phyloP scores from a whole-genome alignment of 2,329 filamentous ascomycete species.

The Talaromyces funiculosus region DNA sequence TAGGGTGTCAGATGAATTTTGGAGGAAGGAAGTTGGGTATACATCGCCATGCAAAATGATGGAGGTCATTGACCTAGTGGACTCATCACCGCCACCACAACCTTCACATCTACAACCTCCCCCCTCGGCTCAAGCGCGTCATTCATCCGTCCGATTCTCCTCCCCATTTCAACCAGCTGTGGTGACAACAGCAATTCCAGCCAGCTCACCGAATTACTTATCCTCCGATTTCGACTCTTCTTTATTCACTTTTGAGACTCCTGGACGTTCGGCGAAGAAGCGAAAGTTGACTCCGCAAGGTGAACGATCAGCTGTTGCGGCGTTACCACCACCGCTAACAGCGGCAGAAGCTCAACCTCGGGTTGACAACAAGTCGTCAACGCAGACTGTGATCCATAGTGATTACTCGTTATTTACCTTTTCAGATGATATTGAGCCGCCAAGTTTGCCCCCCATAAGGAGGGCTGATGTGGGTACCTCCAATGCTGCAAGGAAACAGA shows the following conservation, averaged over 20 bases:
- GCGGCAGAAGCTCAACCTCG: background rate
- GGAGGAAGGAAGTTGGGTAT: background rate
- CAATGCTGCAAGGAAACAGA: background rate
- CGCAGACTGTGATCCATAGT: background rate
- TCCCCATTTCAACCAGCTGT: background rate
- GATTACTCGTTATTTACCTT: conserved; percentile 11
- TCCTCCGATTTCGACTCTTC: conserved; percentile 15
- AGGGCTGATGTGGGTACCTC: background rate
- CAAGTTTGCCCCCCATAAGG: background rate
- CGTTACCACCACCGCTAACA: background rate
- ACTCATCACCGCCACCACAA: conserved; percentile 28
- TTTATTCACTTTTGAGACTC: conserved; percentile 13
- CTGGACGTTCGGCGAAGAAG: conserved; percentile 9
- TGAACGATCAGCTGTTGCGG: background rate
- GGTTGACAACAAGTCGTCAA: background rate
- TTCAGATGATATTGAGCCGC: conserved; percentile 13
- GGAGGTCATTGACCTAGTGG: conserved; percentile 36
- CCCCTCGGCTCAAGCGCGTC: conserved; percentile 14
- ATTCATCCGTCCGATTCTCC: background rate
- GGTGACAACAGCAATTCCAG: background rate
- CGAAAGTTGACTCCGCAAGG: conserved; percentile 5
- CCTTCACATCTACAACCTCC: conserved; percentile 12
- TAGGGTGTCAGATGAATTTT: background rate
- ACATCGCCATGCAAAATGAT: conserved; percentile 25
- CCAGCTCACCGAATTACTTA: conserved; percentile 12